Evolutionary conservation across 345 rosid species (phyloP), one percentile per base, ranked within the genome.

Genomic region (Ceriops zippeliana): DNA sequence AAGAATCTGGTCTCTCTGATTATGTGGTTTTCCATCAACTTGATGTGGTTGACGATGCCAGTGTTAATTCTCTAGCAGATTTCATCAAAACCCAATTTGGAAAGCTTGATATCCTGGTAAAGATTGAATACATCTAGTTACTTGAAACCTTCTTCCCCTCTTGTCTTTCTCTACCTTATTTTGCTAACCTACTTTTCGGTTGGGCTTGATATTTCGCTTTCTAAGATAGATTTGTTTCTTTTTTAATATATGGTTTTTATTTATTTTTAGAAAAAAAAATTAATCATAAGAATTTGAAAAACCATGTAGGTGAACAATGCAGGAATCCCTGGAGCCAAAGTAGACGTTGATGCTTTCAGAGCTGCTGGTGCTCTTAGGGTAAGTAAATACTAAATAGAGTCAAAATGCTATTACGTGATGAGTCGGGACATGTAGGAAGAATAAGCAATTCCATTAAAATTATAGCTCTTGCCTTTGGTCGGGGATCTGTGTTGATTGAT

Each of bases 251-350:
- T 38, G 46, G 6, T 31, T 31, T 4, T 31, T 42, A 5, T 42
- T 22, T 22, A 22, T 42, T 13, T 0, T 42, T 2, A 13, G 3
- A 2, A 9, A 7, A 1, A 2, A 38, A 10, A 2, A 0, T 42
- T 42, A 42, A 22, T 24, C 32, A n/a, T 11, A 65, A 22, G 24
- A 22, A 22, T 15, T 65, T 75, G 47, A 4, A n/a, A 11, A 22
- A 54, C 17, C 38, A 6, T 26, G 60, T 73, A 83, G 88, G 83
- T 83, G 42, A 86, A 86, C 66, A 85, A 85, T 58, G 87, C 89
- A 5, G 89, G 81, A 26, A 70, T 87, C 71, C 22, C 6, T 47
- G 89, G 86, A 20, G 70, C 24, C 5, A 31, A 35, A 62, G 24
- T 65, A 15, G 74, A 82, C 38, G 47, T 1, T 17, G 75, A 78